Evolutionary conservation across 1,284 basidiomycete species (phyloP).

Genomic region (Melampsora medusae): DNA sequence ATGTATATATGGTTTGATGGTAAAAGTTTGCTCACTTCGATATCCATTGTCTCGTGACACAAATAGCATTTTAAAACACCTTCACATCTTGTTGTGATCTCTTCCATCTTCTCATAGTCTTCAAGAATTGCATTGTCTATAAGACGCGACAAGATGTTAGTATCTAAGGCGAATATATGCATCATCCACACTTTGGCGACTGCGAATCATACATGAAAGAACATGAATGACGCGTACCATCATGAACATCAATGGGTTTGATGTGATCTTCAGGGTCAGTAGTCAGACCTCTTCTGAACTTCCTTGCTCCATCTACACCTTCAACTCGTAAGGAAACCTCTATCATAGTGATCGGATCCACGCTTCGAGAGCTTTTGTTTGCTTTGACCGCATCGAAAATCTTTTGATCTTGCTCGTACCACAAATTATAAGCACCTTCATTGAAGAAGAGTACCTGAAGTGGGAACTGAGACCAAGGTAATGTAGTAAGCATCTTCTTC

Average conservation of each 20-base stretch:
- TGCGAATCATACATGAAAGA: too few species aligned
- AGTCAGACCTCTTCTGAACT: slow-evolving; percentile 13
- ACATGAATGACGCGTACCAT: slow-evolving; percentile 18
- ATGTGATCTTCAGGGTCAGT: slow-evolving; percentile 12
- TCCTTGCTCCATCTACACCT: slow-evolving; percentile 39
- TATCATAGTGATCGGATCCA: not conserved
- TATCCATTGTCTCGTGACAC: slow-evolving; percentile 36
- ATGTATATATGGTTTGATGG: not conserved
- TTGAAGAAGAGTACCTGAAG: slow-evolving; percentile 34
- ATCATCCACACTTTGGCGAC: not conserved
- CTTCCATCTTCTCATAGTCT: slow-evolving; percentile 43
- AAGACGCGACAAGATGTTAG: not conserved
- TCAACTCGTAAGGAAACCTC: slow-evolving; percentile 21
- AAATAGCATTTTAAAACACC: slow-evolving; percentile 14
- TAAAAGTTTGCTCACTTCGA: slow-evolving; percentile 13
- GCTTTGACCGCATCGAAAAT: slow-evolving; percentile 15
- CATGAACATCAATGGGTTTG: slow-evolving; percentile 42
- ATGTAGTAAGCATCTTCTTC: slow-evolving; percentile 39
- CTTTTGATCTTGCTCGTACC: slow-evolving; percentile 7
- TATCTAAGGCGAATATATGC: not conserved
- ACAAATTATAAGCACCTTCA: slow-evolving; percentile 24
- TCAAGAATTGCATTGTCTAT: slow-evolving; percentile 35
- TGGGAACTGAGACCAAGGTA: slow-evolving; percentile 43
- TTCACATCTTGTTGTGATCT: slow-evolving; percentile 15
- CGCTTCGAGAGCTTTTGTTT: not conserved